Evolutionary conservation across 345 rosid species (phyloP).

Genomic region (Hypericum androsaemum): DNA sequence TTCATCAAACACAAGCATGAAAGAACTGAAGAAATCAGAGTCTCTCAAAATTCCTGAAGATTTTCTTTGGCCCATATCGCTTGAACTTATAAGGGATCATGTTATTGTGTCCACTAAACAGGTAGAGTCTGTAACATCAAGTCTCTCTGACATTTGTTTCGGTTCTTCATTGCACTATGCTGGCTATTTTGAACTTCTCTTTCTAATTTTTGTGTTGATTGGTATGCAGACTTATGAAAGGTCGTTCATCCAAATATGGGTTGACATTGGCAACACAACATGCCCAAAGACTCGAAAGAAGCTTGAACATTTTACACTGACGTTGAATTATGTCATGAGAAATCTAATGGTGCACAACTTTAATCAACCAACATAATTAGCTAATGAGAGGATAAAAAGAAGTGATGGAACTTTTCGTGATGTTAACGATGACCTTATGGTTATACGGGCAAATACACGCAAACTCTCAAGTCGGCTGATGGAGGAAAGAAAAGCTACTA

Average conservation of each 20-base stretch:
- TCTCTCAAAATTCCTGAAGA: constrained; percentile 56
- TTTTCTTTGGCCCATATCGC: constrained; percentile 78
- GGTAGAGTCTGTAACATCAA: constrained; percentile 25
- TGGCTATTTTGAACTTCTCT: background rate
- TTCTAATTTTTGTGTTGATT: constrained; percentile 9
- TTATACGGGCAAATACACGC: constrained; percentile 49
- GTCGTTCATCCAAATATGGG: constrained; percentile 90
- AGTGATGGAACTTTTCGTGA: constrained; percentile 58
- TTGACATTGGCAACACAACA: constrained; percentile 69
- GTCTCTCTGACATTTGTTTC: background rate
- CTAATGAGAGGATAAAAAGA: constrained; percentile 51
- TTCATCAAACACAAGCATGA: constrained; percentile 29
- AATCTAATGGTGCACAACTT: constrained; percentile 64
- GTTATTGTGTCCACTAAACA: constrained; percentile 93
- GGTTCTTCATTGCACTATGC: background rate
- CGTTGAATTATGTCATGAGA: constrained; percentile 81
- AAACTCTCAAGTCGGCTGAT: constrained; percentile 50
- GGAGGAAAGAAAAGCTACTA: constrained; percentile 51
- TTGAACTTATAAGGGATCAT: constrained; percentile 94
- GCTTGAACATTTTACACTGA: constrained; percentile 66
- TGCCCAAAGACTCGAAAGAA: constrained; percentile 96
- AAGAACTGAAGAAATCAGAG: constrained; percentile 47
- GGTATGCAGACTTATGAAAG: constrained; percentile 87
- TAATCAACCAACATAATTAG: constrained; percentile 52
- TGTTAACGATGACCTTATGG: constrained; percentile 51